Base-by-base conservation (phyloP, 306 rosid species). In the Sicyos baderoa region DNA sequence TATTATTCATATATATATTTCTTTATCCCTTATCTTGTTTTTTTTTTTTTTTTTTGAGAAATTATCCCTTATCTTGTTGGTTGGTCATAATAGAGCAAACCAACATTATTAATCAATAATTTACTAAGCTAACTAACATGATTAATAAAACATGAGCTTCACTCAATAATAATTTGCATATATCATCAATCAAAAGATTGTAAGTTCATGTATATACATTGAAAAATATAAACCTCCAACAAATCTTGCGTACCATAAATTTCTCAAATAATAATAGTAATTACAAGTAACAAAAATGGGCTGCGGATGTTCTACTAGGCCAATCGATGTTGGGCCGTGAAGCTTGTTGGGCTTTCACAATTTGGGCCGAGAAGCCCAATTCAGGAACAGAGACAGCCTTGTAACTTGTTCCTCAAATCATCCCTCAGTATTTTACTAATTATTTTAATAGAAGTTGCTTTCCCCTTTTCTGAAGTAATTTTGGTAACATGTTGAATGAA, bases 371-470 rank as follows among this genome's bases (percentile, higher is more conserved):
- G 2, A 27, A 58, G 64, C 21, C 23, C 48, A 60, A 60, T n/a
- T 7, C 0, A 29, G 22, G 32, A 16, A 1, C 19, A 4, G 3
- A 14, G 42, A 35, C 21, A 19, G 40, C 7, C 18, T 42, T 54
- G 14, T 5, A 64, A 42, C 14, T 66, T 47, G 54, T 47, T 66
- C 10, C 29, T 71, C 53, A 27, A 32, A 22, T 72, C 19, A 25
- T 64, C 50, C 81, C n/a, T 53, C 71, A 62, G 9, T 62, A 9
- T 58, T 70, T 72, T 32, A 29, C 5, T 29, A 29, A 2, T 29
- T 29, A 29, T 29, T 59, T 8, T 71, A 37, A 25, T 65, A 70
- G 72, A 56, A 54, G 64, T 49, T 7, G 50, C 86, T 27, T 12
- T 47, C 52, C 35, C 12, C 10, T 32, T 32, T 2, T 32, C 37